Conservation (phyloP, 495 filamentous ascomycete species). For the Hypoxylon perforatum region DNA sequence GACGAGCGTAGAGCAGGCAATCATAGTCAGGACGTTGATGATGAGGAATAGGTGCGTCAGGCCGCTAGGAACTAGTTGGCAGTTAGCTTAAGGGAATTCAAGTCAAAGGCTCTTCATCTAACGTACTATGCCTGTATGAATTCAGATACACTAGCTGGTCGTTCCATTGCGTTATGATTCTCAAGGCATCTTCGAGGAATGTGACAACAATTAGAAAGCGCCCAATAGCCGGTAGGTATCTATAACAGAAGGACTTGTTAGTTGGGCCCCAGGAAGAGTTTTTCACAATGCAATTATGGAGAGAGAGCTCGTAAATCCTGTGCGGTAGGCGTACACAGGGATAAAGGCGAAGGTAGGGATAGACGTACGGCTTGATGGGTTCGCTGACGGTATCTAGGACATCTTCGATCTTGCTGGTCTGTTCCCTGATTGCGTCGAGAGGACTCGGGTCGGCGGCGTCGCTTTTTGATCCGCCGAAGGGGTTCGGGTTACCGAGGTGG, state of each 20-base stretch:
- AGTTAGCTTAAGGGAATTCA: slow-evolving; percentile 28
- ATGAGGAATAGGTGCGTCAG: slow-evolving; percentile 95
- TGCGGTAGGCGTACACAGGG: slow-evolving; percentile 3
- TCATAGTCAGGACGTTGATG: slow-evolving; percentile 90
- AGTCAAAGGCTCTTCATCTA: slow-evolving; percentile 46
- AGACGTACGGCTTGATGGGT: slow-evolving; percentile 93
- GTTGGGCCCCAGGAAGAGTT: neutral
- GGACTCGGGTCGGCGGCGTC: slow-evolving; percentile 81
- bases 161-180: slow-evolving; percentile 97
- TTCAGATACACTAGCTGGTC: slow-evolving; percentile 94
- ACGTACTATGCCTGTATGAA: slow-evolving; percentile 91
- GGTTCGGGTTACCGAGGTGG: slow-evolving; percentile 82
- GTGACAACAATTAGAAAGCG: slow-evolving; percentile 98
- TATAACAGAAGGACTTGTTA: slow-evolving; percentile 54
- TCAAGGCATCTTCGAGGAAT: slow-evolving; percentile 94
- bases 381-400: slow-evolving; percentile 88
- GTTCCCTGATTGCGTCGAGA: slow-evolving; percentile 88
- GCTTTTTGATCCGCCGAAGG: slow-evolving; percentile 71
- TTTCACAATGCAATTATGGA: neutral
- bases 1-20: slow-evolving; percentile 81
- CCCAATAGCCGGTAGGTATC: slow-evolving; percentile 93
- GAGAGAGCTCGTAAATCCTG: neutral
- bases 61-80: slow-evolving; percentile 78
- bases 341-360: neutral
- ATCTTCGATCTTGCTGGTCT: slow-evolving; percentile 98